Evolutionary conservation across 179 eudicot genomes (phyloP).

Genomic region (Camellia oleifera): DNA sequence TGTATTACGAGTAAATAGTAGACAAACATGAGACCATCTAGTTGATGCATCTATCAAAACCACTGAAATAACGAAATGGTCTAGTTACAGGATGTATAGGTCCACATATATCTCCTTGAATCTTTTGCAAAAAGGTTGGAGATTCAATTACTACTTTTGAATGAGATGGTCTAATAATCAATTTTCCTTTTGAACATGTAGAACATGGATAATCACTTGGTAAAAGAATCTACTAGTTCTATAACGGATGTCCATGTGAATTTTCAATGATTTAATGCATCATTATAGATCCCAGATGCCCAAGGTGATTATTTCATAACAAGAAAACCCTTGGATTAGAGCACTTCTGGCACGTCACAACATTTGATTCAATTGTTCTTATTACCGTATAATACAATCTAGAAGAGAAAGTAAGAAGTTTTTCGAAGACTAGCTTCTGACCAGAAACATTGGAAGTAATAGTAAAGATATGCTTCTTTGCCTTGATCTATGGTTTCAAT

Average conservation of each 20-base stretch:
- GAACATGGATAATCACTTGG: neutral
- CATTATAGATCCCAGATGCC: neutral
- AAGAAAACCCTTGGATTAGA: neutral
- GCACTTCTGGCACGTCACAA: neutral
- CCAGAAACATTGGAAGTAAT: neutral
- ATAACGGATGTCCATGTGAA: neutral
- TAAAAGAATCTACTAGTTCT: neutral
- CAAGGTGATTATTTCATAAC: neutral
- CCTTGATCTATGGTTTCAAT: slow-evolving; percentile 8
- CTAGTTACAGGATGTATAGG: neutral
- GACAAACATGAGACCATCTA: neutral
- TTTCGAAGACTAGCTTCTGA: neutral
- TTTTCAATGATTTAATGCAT: neutral
- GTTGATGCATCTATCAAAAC: neutral
- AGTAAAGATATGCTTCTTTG: neutral
- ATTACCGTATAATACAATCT: neutral
- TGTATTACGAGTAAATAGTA: neutral
- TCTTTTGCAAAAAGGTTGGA: neutral
- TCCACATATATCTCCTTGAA: neutral
- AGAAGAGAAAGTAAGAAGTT: neutral
- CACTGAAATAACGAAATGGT: neutral
- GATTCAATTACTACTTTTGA: neutral
- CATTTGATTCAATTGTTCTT: neutral
- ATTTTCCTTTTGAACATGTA: neutral
- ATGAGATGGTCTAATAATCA: slow-evolving; percentile 1